A percentile compares a stretch with the other conserved stretches of the same genome.
These are phyloP conservation scores for Chamaecrista fasciculata DNA, from an alignment of 306 rosid species.

Conservation along the genomic window DNA sequence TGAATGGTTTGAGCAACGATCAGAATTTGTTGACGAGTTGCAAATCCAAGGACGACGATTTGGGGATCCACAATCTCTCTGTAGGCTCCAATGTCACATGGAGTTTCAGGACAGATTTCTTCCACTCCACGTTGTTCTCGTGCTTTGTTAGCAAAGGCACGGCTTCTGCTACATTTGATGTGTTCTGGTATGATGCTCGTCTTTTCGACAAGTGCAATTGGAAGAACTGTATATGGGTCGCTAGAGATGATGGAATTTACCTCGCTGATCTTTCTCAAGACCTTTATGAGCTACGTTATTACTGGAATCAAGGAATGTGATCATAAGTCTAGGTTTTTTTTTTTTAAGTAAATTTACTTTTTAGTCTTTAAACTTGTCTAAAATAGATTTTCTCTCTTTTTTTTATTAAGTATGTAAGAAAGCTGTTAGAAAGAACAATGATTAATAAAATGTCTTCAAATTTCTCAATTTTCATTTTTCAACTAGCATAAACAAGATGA, in stretches of 20 bases:
- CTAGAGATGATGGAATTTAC: slow-evolving; percentile 42
- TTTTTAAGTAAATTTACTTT: no score
- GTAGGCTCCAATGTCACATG: slow-evolving; percentile 39
- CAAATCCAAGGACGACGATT: slow-evolving; percentile 37
- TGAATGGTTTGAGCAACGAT: slow-evolving; percentile 26
- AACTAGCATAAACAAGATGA: neutral
- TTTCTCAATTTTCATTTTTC: no score
- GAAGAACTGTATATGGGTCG: slow-evolving; percentile 52
- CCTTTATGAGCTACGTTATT: slow-evolving; percentile 13
- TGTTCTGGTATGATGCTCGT: slow-evolving; percentile 41
- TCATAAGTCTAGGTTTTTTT: neutral
- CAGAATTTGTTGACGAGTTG: slow-evolving; percentile 31
- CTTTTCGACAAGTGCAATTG: slow-evolving; percentile 39
- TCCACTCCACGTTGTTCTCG: slow-evolving; percentile 38
- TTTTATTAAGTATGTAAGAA: neutral
- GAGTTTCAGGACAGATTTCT: slow-evolving; percentile 41
- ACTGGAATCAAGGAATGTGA: slow-evolving; percentile 21
- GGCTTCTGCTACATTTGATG: slow-evolving; percentile 23
- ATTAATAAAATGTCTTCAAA: neutral
- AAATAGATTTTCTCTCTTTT: no score
- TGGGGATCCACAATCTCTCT: slow-evolving; percentile 17
- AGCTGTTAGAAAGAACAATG: neutral
- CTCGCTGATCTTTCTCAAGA: slow-evolving; percentile 7
- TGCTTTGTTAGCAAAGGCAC: slow-evolving; percentile 30
- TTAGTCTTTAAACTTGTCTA: no score